phyloP scores from a whole-genome alignment of 2,329 filamentous ascomycete genomes.

The Beauveria medogensis region DNA sequence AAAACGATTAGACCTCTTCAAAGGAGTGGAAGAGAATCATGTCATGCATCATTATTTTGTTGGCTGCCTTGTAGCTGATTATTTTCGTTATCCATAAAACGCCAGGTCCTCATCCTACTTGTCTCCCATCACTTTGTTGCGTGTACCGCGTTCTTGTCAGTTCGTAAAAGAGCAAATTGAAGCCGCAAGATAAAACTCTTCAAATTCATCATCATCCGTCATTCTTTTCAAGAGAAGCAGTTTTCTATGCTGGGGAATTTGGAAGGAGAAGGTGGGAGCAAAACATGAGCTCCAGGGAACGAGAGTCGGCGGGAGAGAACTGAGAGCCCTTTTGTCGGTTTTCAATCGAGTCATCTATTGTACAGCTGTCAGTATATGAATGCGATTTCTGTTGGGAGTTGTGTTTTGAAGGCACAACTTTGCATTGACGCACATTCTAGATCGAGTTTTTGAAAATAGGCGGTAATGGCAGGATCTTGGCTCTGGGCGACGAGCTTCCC shows the following conservation, averaged over 20 bases:
- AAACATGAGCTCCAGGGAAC: conserved; percentile 43
- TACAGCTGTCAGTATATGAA: neutral
- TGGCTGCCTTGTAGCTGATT: neutral
- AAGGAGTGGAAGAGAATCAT: neutral
- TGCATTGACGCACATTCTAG: conserved; percentile 44
- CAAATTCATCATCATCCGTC: neutral
- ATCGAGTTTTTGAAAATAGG: conserved; percentile 49
- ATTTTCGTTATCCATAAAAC: conserved; percentile 6
- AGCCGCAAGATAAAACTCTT: neutral
- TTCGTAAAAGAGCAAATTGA: neutral
- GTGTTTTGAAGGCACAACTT: no score
- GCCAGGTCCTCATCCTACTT: neutral
- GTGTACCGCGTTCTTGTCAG: neutral
- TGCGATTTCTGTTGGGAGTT: no score
- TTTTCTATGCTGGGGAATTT: conserved; percentile 14
- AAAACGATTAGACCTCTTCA: no score
- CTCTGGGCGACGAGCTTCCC: conserved; percentile 42
- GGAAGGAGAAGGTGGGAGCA: conserved; percentile 40
- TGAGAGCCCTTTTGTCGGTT: conserved; percentile 42
- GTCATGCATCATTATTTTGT: conserved; percentile 2
- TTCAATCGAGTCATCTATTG: conserved; percentile 23
- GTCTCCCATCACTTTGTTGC: neutral
- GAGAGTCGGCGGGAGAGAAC: conserved; percentile 42
- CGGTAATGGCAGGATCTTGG: conserved; percentile 35
- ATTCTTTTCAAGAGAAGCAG: neutral